Conservation (phyloP, 1,139 yeast species). For the Scheffersomyces lignicola region DNA sequence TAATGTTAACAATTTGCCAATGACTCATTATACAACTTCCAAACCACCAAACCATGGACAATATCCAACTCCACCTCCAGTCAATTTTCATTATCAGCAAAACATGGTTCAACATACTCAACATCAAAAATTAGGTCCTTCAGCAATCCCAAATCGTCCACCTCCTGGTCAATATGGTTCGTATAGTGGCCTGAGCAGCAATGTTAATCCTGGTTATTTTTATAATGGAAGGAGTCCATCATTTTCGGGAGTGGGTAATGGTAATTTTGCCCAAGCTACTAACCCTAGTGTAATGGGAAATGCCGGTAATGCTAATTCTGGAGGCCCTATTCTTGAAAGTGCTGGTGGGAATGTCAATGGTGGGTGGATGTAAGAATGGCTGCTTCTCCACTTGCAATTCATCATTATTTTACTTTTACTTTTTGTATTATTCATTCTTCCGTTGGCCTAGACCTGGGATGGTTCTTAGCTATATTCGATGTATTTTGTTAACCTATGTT, state of each 20-base stretch:
- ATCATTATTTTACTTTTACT: too few species aligned
- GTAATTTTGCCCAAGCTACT: too few species aligned
- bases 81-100: conserved; percentile 1
- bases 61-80: not conserved
- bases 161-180: not conserved
- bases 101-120: conserved; percentile 4
- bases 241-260: too few species aligned
- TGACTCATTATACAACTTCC: conserved; percentile 10
- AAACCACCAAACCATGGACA: conserved; percentile 5
- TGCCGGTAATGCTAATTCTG: not conserved
- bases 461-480: too few species aligned
- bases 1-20: conserved; percentile 6
- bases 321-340: conserved; percentile 2
- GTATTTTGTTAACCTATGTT: too few species aligned
- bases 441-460: too few species aligned
- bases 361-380: conserved; percentile 3
- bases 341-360: not conserved
- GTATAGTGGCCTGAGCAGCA: not conserved
- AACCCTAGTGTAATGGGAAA: too few species aligned
- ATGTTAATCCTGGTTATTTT: not conserved
- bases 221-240: conserved; percentile 1
- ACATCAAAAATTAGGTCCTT: conserved; percentile 5
- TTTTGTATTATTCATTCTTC: too few species aligned
- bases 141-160: conserved; percentile 4
- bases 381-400: too few species aligned